Evolutionary conservation across 805 yeast species (phyloP).

Genomic region (Scheffersomyces amazonensis): DNA sequence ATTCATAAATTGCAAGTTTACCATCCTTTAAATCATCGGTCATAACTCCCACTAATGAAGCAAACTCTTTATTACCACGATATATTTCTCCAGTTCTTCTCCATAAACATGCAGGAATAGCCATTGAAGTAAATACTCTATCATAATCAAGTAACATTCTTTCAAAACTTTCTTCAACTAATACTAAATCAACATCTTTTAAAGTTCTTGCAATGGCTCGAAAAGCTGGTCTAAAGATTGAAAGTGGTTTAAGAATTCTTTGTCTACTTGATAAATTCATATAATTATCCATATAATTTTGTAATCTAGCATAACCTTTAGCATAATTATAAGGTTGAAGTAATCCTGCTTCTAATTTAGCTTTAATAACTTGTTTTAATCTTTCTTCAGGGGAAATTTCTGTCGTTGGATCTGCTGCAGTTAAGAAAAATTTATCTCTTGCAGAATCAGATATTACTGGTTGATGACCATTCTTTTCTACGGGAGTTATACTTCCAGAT

Average conservation of each 20-base stretch:
- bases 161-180: slow-evolving; percentile 93
- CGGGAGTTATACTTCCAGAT: slow-evolving; percentile 2
- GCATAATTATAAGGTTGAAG: slow-evolving; percentile 93
- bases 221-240: slow-evolving; percentile 87
- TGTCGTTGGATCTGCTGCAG: slow-evolving; percentile 96
- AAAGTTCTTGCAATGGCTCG: slow-evolving; percentile 87
- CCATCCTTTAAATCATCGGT: slow-evolving; percentile 93
- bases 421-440: slow-evolving; percentile 85
- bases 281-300: slow-evolving; percentile 86
- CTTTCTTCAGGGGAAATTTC: slow-evolving; percentile 93
- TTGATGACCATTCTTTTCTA: slow-evolving; percentile 15
- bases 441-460: slow-evolving; percentile 70
- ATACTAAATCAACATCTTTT: slow-evolving; percentile 84
- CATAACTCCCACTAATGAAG: slow-evolving; percentile 82
- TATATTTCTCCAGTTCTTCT: slow-evolving; percentile 95
- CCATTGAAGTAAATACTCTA: slow-evolving; percentile 94
- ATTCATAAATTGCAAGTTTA: slow-evolving; percentile 83
- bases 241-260: slow-evolving; percentile 79
- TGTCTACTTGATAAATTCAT: slow-evolving; percentile 84
- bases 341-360: slow-evolving; percentile 90
- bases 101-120: slow-evolving; percentile 97
- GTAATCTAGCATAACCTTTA: slow-evolving; percentile 85
- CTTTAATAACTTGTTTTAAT: slow-evolving; percentile 87
- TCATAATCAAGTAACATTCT: slow-evolving; percentile 91
- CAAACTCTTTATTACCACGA: slow-evolving; percentile 94